Evolutionary conservation across 106 monocot genomes (phyloP).

Genomic region (Platanthera guangdongensis): DNA sequence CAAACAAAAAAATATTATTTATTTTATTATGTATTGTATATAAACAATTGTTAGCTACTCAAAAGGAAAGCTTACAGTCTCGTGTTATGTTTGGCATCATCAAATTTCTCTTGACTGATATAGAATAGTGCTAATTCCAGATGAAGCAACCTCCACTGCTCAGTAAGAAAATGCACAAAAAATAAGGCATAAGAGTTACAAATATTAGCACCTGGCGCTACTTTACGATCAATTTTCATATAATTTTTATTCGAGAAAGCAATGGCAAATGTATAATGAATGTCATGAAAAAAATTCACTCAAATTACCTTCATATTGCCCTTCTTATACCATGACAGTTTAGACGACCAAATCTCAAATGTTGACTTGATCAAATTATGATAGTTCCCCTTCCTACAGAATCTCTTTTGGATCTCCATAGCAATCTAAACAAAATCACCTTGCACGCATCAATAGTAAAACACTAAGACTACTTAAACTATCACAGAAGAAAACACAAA

Average conservation of each 20-base stretch:
- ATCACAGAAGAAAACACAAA: background rate
- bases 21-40: too few species aligned
- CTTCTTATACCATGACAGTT: conserved; percentile 17
- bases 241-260: background rate
- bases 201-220: background rate
- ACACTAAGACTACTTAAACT: background rate
- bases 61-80: conserved; percentile 15
- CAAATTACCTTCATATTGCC: conserved; percentile 21
- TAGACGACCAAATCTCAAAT: conserved; percentile 37
- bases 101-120: conserved; percentile 24
- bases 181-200: background rate
- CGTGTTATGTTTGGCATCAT: conserved; percentile 19
- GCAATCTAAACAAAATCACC: conserved; percentile 28
- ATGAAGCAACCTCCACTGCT: conserved; percentile 27
- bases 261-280: background rate
- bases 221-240: background rate
- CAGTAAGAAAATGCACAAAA: background rate
- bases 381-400: conserved; percentile 13
- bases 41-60: background rate
- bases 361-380: conserved; percentile 25
- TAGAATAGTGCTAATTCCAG: conserved; percentile 47
- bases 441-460: conserved; percentile 4
- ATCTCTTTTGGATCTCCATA: conserved; percentile 46
- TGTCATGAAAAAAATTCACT: background rate
- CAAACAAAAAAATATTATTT: too few species aligned